Conservation (phyloP, 1,284 basidiomycete species). For the Fomitiporia mediterranea region DNA sequence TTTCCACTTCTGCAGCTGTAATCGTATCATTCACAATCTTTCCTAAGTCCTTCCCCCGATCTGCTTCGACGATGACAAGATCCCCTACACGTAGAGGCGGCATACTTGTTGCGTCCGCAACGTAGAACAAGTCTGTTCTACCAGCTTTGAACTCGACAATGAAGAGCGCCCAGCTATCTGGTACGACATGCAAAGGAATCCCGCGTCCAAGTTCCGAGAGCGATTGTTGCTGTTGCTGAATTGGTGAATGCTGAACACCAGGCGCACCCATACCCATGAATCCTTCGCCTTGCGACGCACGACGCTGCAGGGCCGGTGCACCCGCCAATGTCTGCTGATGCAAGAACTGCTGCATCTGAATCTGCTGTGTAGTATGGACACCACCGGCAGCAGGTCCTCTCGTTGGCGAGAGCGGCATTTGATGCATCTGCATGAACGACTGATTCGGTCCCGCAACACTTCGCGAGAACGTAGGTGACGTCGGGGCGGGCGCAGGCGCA, state of each 20-base stretch:
- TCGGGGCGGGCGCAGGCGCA: conserved; percentile 36
- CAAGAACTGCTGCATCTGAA: conserved; percentile 29
- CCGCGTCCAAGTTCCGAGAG: conserved; percentile 83
- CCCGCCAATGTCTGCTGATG: conserved; percentile 25
- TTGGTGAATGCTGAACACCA: not conserved
- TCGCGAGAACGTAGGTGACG: conserved; percentile 22
- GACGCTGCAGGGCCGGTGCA: conserved; percentile 33
- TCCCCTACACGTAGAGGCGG: conserved; percentile 76
- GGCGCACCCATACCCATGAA: conserved; percentile 22
- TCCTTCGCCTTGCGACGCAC: conserved; percentile 46
- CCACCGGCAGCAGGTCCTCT: too few relatives aligned
- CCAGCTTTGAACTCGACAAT: conserved; percentile 98
- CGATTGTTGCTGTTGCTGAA: conserved; percentile 22
- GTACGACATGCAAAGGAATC: conserved; percentile 79
- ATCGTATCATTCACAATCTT: conserved; percentile 88
- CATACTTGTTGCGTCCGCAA: conserved; percentile 54
- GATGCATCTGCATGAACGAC: conserved; percentile 16
- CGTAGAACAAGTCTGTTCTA: conserved; percentile 91
- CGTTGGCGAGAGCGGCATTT: conserved; percentile 31
- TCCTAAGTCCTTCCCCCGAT: conserved; percentile 90
- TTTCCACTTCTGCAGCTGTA: conserved; percentile 87
- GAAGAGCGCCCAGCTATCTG: conserved; percentile 83
- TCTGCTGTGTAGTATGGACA: conserved; percentile 9
- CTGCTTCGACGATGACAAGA: conserved; percentile 94
- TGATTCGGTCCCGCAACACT: conserved; percentile 14